Base-by-base conservation (phyloP, 345 rosid genomes). In the Gossypium sturtianum region DNA sequence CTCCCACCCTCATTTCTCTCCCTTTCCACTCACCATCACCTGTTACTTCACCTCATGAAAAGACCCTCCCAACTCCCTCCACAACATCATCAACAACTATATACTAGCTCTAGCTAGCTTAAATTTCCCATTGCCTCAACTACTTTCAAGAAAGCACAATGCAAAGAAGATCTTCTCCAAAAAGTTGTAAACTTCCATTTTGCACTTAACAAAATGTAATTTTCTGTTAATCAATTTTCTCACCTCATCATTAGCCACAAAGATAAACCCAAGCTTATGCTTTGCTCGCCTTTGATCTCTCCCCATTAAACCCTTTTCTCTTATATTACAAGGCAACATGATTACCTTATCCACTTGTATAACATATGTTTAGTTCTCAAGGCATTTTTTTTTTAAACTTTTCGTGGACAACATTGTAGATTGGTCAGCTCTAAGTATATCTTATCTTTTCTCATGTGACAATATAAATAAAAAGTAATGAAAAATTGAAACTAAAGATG, bases 31-130 rank as follows among this genome's bases (percentile, higher is more conserved):
- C 72, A 61, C 61, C 59, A 78, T 79, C 70, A 62, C 69, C 64
- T 69, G 75, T 77, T 69, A 77, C 45, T 61, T 76, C 78, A 66
- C 19, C 20, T n/a, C 41, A 10, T 61, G 88, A 86, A 86, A 86
- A 78, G 82, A 80, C 82, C 88, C 29, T 61, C 59, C 72, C 86
- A 88, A 82, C 89, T 81, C 77, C 83, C 86, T 83, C 87, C 87
- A 82, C 78, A 75, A 86, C 72, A 79, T 81, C 89, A 80, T 71
- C 87, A 81, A 48, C 75, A 12, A 27, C 12, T 6, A 0, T 47
- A 2, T 34, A 34, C 41, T 34, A 34, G 41, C 41, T 34, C 41
- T 34, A 34, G 7, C 9, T 52, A 52, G 19, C 57, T 56, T 19
- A 2, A 56, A 51, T n/a, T 44, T 64, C 45, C n/a, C 25, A 38